Evolutionary conservation across 345 rosid genomes (phyloP), one percentile per base, ranked within the genome.

Genomic region (Psidium guajava): DNA sequence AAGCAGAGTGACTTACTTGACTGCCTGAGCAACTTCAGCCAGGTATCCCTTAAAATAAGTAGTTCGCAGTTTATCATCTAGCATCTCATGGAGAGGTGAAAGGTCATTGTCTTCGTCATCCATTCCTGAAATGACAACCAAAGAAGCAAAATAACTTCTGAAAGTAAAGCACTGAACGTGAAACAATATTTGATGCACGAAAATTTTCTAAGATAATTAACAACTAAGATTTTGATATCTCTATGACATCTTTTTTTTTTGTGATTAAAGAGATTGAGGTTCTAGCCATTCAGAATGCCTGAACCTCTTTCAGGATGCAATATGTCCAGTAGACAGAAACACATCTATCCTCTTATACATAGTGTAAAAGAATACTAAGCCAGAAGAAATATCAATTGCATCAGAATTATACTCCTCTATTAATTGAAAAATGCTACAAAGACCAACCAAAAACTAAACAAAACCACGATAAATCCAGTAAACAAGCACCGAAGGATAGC

Each of bases 41-140:
- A 97, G 94, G 92, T 95, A 94, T 84, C 93, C 88, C 90, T 92
- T 94, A 85, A 84, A 97, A 83, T 92, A 97, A 21, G 82, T 57
- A 73, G 93, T 94, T 87, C 99, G 90, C 90, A 91, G 85, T 88
- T 94, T 94, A 91, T 97, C 98, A 75, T 97, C 98, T 12, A 97
- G 92, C 92, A 95, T 91, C 83, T 97, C 98, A 59, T 92, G 89
- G 11, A 96, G 90, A 18, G 96, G 93, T 42, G 88, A 88, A 87
- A 88, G 84, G 54, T 89, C 92, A 11, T 90, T 86, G 12, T 97
- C 95, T 90, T 94, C 96, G 75, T 97, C 98, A 87, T 97, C 99
- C 97, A 97, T 97, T 74, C 99, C 99, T 96, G 91, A 82, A 73
- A 82, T 52, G 58, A 24, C 40, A 51, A 56, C 59, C 24, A 13